A percentile compares a stretch with the other conserved stretches of the same genome.
These are phyloP conservation scores for Euphorbia celastroides DNA, from an alignment of 441 rosid genomes.

Conservation along the genomic window DNA sequence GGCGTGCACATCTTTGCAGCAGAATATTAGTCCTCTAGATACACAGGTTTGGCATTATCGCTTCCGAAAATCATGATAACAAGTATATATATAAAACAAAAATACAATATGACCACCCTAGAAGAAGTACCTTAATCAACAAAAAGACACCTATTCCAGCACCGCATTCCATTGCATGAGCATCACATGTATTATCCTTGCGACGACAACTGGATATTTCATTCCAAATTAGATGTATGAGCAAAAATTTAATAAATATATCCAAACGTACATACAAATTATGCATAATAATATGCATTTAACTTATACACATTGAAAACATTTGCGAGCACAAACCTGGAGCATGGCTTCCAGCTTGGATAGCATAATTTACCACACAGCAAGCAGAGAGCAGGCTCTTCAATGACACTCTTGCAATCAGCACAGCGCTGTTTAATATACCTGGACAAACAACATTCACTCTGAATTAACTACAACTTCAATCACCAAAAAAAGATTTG, in stretches of 20 bases:
- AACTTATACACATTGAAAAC: neutral
- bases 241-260: neutral
- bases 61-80: constrained; percentile 6
- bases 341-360: constrained; percentile 73
- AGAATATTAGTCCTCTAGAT: constrained; percentile 76
- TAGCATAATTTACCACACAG: constrained; percentile 94
- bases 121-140: constrained; percentile 62
- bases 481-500: neutral
- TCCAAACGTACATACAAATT: too few relatives aligned
- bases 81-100: constrained; percentile 11
- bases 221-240: neutral
- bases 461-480: constrained; percentile 18
- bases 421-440: constrained; percentile 71
- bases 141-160: constrained; percentile 90
- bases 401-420: constrained; percentile 49
- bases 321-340: constrained; percentile 52
- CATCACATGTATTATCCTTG: constrained; percentile 66
- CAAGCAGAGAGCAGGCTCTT: constrained; percentile 84
- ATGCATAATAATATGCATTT: neutral
- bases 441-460: constrained; percentile 41
- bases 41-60: constrained; percentile 20
- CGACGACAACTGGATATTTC: constrained; percentile 17
- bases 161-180: constrained; percentile 81
- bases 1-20: constrained; percentile 87
- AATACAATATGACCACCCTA: neutral